Percentiles rank a stretch among this genome's conserved stretches.
Conservation (phyloP, 768 basidiomycete species). For the Lentinula lateritia region DNA sequence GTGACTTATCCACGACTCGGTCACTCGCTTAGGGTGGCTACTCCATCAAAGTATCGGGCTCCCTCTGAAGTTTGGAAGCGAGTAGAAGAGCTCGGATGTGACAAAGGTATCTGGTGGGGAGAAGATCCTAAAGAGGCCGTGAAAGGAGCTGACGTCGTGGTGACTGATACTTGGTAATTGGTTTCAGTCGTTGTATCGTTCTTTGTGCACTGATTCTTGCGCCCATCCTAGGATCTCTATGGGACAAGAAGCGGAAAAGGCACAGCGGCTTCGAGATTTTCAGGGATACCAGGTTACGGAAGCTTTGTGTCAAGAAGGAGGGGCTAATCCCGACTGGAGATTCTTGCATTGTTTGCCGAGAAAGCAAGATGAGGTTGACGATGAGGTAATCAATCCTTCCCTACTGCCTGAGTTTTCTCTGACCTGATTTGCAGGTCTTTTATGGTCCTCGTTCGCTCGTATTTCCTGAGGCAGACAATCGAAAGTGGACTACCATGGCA, state of each 20-base stretch:
- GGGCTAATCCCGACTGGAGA: slow-evolving; percentile 83
- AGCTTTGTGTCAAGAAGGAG: slow-evolving; percentile 70
- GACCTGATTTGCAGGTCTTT: slow-evolving; percentile 59
- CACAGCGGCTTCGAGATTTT: slow-evolving; percentile 80
- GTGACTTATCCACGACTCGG: slow-evolving; percentile 92
- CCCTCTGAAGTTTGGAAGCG: slow-evolving; percentile 76
- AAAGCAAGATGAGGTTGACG: slow-evolving; percentile 90
- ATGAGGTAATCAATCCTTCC: slow-evolving; percentile 55
- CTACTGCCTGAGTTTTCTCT: background rate
- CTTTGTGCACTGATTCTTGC: background rate
- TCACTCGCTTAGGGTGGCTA: slow-evolving; percentile 79
- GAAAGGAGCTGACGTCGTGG: slow-evolving; percentile 84
- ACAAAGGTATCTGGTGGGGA: slow-evolving; percentile 69
- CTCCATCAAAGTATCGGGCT: slow-evolving; percentile 65
- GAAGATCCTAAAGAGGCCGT: slow-evolving; percentile 84
- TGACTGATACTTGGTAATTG: slow-evolving; percentile 92
- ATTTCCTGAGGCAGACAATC: slow-evolving; percentile 93
- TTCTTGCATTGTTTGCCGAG: slow-evolving; percentile 96
- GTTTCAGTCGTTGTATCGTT: background rate
- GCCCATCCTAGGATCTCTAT: slow-evolving; percentile 79
- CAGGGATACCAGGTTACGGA: slow-evolving; percentile 94
- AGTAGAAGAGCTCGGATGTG: slow-evolving; percentile 69
- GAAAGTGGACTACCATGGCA: slow-evolving; percentile 96
- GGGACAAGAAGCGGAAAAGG: slow-evolving; percentile 96
- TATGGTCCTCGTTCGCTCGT: slow-evolving; percentile 89